phyloP scores from a whole-genome alignment of 768 basidiomycete genomes.

The Mycena sanguinolenta region DNA sequence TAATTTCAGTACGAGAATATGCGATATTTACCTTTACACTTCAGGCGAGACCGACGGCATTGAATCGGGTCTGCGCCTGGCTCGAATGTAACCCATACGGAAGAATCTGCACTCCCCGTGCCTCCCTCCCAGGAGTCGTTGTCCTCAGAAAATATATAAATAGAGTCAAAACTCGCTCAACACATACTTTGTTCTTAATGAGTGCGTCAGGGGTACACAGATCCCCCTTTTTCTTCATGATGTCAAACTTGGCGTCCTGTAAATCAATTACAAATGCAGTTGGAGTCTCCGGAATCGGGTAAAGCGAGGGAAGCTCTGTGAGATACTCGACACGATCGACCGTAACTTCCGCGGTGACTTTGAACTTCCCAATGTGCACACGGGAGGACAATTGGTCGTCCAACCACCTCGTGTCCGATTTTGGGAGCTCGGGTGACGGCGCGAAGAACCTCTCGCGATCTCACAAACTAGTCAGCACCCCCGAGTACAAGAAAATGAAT shows the following conservation, averaged over 20 bases:
- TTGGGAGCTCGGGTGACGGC: too few relatives aligned
- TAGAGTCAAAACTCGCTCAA: too few relatives aligned
- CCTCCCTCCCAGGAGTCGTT: constrained; percentile 6
- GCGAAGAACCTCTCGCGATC: too few relatives aligned
- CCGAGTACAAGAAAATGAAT: too few relatives aligned
- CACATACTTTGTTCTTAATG: background rate
- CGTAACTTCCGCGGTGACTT: too few relatives aligned
- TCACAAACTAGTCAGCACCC: too few relatives aligned
- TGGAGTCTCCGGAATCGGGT: background rate
- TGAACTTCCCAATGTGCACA: too few relatives aligned
- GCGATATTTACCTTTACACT: too few relatives aligned
- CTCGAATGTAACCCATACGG: background rate
- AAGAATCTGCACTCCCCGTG: background rate
- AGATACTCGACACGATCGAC: background rate
- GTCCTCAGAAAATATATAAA: background rate
- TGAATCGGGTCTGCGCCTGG: background rate
- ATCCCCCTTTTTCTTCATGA: background rate
- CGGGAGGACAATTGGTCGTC: too few relatives aligned
- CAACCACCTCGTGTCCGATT: too few relatives aligned
- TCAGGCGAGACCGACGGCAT: background rate
- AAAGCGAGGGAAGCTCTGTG: background rate
- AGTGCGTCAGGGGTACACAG: background rate
- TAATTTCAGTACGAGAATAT: too few relatives aligned
- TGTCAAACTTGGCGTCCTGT: background rate
- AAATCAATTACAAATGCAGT: constrained; percentile 1